Evolutionary conservation across 139 green algal species (phyloP).

Genomic region (Chlamydomonas sp.): DNA sequence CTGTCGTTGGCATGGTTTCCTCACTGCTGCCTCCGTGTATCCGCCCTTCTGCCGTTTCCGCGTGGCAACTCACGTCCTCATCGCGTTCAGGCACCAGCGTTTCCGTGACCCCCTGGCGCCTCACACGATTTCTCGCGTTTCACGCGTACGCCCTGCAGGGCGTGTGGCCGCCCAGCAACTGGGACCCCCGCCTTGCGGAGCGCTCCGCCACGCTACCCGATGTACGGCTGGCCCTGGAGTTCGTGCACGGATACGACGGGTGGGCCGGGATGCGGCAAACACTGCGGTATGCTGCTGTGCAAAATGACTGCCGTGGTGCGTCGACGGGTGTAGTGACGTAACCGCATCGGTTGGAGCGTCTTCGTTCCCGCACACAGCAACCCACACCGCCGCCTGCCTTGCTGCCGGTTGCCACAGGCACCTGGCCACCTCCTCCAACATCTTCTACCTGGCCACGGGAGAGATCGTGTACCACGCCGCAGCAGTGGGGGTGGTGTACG

Average conservation of each 20-base stretch:
- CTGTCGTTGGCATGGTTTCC: too few species aligned
- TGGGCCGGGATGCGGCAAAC: slow-evolving; percentile 8
- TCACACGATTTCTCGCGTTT: too few species aligned
- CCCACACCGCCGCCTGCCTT: background rate
- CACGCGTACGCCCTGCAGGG: slow-evolving; percentile 11
- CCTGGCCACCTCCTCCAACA: slow-evolving; percentile 61
- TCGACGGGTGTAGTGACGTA: too few species aligned
- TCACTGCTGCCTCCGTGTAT: too few species aligned
- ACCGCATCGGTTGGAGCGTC: too few species aligned
- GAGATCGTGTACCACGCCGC: slow-evolving; percentile 70
- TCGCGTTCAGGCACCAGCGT: too few species aligned
- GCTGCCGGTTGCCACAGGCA: slow-evolving; percentile 41
- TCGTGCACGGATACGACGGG: slow-evolving; percentile 76
- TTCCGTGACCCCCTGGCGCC: too few species aligned
- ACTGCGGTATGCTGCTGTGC: background rate
- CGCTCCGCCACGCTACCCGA: slow-evolving; percentile 60
- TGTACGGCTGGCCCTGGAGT: slow-evolving; percentile 66
- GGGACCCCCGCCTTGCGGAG: slow-evolving; percentile 58
- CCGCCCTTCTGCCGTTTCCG: too few species aligned
- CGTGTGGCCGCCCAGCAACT: slow-evolving; percentile 72
- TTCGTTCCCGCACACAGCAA: too few species aligned
- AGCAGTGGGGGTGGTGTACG: slow-evolving; percentile 74
- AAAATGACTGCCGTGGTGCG: background rate
- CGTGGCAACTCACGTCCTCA: too few species aligned
- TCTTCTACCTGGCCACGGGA: slow-evolving; percentile 58